These are phyloP conservation scores for Solioccasus polychromus DNA, from an alignment of 768 basidiomycete species.

Conservation along the genomic window DNA sequence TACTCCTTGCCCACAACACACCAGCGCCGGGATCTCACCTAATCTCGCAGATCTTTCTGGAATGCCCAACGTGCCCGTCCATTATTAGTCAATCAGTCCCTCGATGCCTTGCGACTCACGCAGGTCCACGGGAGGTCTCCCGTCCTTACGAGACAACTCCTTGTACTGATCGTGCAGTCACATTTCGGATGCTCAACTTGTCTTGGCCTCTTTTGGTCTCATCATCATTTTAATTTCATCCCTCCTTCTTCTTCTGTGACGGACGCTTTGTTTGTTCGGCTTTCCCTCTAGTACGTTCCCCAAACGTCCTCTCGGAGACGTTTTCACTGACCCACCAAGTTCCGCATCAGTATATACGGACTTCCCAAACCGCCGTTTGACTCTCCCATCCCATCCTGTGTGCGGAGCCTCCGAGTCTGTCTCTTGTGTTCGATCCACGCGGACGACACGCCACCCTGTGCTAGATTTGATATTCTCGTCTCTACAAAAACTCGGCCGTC, in stretches of 20 bases:
- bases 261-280: constrained; percentile 25
- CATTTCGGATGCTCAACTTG: constrained; percentile 25
- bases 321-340: constrained; percentile 29
- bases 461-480: constrained; percentile 31
- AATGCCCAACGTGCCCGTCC: constrained; percentile 17
- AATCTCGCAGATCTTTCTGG: constrained; percentile 25
- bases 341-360: constrained; percentile 31
- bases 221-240: constrained; percentile 33
- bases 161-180: constrained; percentile 22
- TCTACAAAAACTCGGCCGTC: constrained; percentile 20
- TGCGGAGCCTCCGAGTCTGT: constrained; percentile 15
- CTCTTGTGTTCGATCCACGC: constrained; percentile 23
- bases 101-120: constrained; percentile 10
- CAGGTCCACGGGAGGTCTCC: constrained; percentile 22
- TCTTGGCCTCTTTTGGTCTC: constrained; percentile 27
- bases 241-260: constrained; percentile 30
- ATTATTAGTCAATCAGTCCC: constrained; percentile 20
- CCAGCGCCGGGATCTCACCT: constrained; percentile 10
- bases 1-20: constrained; percentile 17
- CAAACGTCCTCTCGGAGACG: constrained; percentile 23
- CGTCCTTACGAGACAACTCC: constrained; percentile 21
- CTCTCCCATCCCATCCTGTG: constrained; percentile 19
- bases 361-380: constrained; percentile 11
- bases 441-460: constrained; percentile 32
- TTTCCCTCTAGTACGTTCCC: constrained; percentile 24